phyloP scores from a whole-genome alignment of 176 grass and related monocot genomes.

The Bolboschoenus planiculmis region DNA sequence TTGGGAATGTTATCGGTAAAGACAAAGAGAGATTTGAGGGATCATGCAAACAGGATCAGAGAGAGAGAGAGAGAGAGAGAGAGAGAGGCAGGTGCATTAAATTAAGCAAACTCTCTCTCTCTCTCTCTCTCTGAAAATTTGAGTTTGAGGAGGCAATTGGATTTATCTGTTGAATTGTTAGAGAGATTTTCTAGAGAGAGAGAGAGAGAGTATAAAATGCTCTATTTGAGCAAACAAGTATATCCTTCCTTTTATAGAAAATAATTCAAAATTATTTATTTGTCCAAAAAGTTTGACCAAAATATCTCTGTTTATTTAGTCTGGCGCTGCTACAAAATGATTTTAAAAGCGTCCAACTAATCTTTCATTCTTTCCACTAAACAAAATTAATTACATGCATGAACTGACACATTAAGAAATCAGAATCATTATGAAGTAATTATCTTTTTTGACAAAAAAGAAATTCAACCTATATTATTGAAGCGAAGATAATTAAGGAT shows the following conservation, averaged over 20 bases:
- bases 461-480: background rate
- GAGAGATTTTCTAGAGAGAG: background rate
- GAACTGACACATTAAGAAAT: background rate
- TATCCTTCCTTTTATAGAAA: background rate
- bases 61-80: too few relatives aligned
- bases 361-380: background rate
- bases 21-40: constrained; percentile 42
- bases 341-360: background rate
- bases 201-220: background rate
- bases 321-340: background rate
- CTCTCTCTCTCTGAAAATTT: background rate
- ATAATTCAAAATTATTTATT: background rate
- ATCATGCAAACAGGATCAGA: constrained; percentile 24
- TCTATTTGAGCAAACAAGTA: too few relatives aligned
- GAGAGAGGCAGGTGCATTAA: background rate
- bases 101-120: background rate
- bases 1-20: constrained; percentile 69
- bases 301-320: background rate
- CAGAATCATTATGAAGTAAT: background rate
- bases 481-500: background rate
- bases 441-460: too few relatives aligned
- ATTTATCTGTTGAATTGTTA: background rate
- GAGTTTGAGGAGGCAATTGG: background rate
- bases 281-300: background rate
- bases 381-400: background rate